A percentile compares a stretch with the other conserved stretches of the same genome.
Conservation (phyloP, 2,329 filamentous ascomycete genomes). For the Penicillium sp. region DNA sequence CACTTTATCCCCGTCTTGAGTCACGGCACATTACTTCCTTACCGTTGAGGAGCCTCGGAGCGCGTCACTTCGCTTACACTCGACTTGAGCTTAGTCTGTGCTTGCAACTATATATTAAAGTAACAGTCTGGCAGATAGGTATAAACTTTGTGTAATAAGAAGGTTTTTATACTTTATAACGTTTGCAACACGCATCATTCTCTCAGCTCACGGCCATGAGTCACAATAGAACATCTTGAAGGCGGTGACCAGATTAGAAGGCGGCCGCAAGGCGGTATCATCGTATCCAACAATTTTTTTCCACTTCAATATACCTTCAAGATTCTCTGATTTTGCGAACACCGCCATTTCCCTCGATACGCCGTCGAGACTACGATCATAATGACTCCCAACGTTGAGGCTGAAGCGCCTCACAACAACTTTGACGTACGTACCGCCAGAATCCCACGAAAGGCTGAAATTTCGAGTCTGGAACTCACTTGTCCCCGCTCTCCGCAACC, state of each 20-base stretch:
- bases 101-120: not conserved
- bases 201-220: not conserved
- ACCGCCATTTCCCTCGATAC: conserved; percentile 10
- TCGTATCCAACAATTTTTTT: conserved; percentile 16
- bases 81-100: not conserved
- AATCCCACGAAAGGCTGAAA: not conserved
- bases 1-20: not conserved
- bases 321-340: conserved; percentile 9
- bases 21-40: not conserved
- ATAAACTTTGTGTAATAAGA: not conserved
- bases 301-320: conserved; percentile 1
- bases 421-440: conserved; percentile 23
- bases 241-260: conserved; percentile 7
- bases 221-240: conserved; percentile 2
- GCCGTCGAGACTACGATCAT: conserved; percentile 6
- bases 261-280: conserved; percentile 8
- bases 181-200: not conserved
- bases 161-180: not conserved
- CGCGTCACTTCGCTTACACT: not conserved
- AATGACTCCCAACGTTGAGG: conserved; percentile 20
- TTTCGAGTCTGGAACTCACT: conserved; percentile 1
- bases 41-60: not conserved
- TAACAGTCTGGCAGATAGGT: not conserved
- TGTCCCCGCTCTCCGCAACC: conserved; percentile 8
- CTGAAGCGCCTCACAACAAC: conserved; percentile 24